Evolutionary conservation across 495 filamentous ascomycete species (phyloP).

Genomic region (Aspergillus hancockii): DNA sequence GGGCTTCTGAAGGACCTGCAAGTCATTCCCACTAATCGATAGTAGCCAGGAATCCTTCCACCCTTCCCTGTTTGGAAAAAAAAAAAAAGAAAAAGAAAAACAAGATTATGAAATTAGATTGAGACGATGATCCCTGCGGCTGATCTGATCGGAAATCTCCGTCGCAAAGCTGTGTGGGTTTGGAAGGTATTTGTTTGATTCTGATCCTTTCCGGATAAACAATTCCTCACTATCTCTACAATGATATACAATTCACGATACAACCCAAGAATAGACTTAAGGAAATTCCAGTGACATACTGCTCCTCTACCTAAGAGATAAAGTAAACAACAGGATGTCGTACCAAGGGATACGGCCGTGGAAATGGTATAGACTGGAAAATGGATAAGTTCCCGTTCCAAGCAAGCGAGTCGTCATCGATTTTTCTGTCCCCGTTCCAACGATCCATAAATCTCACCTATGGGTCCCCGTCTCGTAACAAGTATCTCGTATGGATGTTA

Average conservation of each 20-base stretch:
- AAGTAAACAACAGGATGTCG: background rate
- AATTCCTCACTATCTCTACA: background rate
- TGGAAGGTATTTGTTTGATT: background rate
- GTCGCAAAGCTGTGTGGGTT: background rate
- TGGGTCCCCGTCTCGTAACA: no score
- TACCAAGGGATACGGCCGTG: background rate
- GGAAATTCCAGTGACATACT: no score
- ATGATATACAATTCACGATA: no score
- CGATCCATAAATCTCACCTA: background rate
- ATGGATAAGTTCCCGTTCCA: background rate
- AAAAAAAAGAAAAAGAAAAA: background rate
- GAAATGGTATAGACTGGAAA: background rate
- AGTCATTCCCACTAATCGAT: conserved; percentile 23
- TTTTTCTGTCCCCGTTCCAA: background rate
- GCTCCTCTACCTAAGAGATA: background rate
- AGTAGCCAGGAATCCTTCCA: background rate
- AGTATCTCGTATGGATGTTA: conserved; percentile 2
- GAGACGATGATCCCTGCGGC: conserved; percentile 1
- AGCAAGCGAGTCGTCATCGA: background rate
- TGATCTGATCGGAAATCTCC: conserved; percentile 5
- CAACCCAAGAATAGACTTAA: no score
- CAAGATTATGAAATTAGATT: background rate
- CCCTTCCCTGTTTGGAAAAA: conserved; percentile 1
- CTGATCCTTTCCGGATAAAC: background rate
- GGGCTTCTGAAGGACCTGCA: conserved; percentile 15